phyloP scores from a whole-genome alignment of 352 stramenopile species.

The Nothophytophthora sp. region DNA sequence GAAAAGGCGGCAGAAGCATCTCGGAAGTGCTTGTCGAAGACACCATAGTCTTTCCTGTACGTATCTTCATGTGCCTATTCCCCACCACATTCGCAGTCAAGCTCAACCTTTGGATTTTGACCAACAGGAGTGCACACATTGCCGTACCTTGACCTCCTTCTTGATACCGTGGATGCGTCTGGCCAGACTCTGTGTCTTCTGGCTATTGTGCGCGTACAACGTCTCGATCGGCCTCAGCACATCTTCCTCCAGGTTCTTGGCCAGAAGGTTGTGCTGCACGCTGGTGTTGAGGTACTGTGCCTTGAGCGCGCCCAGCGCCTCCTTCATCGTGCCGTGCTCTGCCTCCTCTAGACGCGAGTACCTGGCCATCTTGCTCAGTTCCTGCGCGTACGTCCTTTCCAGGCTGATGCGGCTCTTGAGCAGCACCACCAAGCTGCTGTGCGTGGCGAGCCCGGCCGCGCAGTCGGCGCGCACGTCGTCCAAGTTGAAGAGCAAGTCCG shows the following conservation, averaged over 20 bases:
- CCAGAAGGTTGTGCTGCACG: slow-evolving; percentile 73
- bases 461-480: slow-evolving; percentile 62
- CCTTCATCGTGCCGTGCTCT: slow-evolving; percentile 55
- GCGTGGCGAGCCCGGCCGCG: slow-evolving; percentile 43
- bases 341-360: slow-evolving; percentile 59
- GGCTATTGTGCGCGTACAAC: slow-evolving; percentile 52
- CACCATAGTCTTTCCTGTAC: slow-evolving; percentile 71
- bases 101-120: background rate
- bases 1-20: slow-evolving; percentile 65
- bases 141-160: slow-evolving; percentile 69
- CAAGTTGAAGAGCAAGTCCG: slow-evolving; percentile 78
- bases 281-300: slow-evolving; percentile 85
- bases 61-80: slow-evolving; percentile 53
- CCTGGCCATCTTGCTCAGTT: slow-evolving; percentile 65
- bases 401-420: slow-evolving; percentile 72
- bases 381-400: slow-evolving; percentile 71
- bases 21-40: slow-evolving; percentile 75
- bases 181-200: slow-evolving; percentile 54
- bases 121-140: background rate
- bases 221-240: slow-evolving; percentile 71
- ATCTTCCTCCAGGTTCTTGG: slow-evolving; percentile 78
- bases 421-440: slow-evolving; percentile 60
- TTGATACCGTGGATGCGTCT: slow-evolving; percentile 67
- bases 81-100: slow-evolving; percentile 2
- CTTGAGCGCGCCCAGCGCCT: slow-evolving; percentile 57